Base-by-base conservation (phyloP, 192 early-diverging fungal genomes). In the Coemansia sp. region DNA sequence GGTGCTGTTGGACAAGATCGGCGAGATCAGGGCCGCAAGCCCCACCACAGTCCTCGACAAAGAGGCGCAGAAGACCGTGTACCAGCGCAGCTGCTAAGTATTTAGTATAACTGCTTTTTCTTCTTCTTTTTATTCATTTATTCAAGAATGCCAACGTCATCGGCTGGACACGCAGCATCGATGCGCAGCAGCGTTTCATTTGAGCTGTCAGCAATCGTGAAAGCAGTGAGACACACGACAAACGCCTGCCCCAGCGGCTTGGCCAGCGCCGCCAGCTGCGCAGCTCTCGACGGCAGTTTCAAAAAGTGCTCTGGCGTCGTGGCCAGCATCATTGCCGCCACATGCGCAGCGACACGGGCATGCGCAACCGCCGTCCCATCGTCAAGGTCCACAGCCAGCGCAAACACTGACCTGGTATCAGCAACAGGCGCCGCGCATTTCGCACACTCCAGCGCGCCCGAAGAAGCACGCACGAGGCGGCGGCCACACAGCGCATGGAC, bases 71-170 rank as follows among this genome's bases (percentile, higher is more conserved):
- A 76, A 81, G 71, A 38, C 71, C 4, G 39, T 76, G 31, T 72
- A 81, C 68, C 71, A 81, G 38, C 76, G 73, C 68, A 58, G 68
- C 33, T 81, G 79, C 65, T 81, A 29, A 66, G n/a, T 5, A 36
- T 38, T 38, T 38, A 38, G 36, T 38, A 68, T 34, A 15, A 7
- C 39, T 57, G n/a, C 18, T 34, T 15, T 44, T n/a, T 43, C 16
- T 11, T 57, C 41, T 39, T 34, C 24, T 31, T 43, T 27, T 27
- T 27, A 27, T 27, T 27, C 27, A 27, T 18, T 11, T 57, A 29
- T 39, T 34, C 36, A 60, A 27, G 18, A 36, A 24, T 50, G 64
- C 72, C 72, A 2, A 79, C 65, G 27, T 74, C 72, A 5, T 46
- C 72, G 0, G 77, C 64, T 3, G 65, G 52, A 43, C 75, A 71